phyloP scores from a whole-genome alignment of 768 basidiomycete genomes.

The Paxillus ammoniavirescens region DNA sequence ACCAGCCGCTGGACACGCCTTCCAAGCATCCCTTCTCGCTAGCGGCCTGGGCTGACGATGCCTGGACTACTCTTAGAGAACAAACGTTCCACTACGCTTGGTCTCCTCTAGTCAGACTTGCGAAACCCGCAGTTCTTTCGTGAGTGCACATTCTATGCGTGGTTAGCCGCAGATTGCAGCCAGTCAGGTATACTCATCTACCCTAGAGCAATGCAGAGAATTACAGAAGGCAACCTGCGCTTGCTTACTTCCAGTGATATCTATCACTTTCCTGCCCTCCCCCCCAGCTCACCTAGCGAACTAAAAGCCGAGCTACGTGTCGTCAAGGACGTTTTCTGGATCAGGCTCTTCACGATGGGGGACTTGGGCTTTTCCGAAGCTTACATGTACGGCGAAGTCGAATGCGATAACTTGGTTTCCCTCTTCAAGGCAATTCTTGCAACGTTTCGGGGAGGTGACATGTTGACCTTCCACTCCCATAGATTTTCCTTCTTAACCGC shows the following conservation, averaged over 20 bases:
- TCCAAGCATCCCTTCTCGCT: constrained; percentile 47
- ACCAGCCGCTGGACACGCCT: constrained; percentile 36
- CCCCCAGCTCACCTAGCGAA: constrained; percentile 6
- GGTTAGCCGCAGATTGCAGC: not conserved
- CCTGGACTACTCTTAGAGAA: constrained; percentile 43
- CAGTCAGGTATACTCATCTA: not conserved
- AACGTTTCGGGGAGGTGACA: not conserved
- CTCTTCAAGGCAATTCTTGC: constrained; percentile 54
- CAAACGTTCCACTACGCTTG: constrained; percentile 42
- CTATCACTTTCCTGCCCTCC: constrained; percentile 41
- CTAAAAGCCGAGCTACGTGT: constrained; percentile 47
- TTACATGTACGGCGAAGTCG: constrained; percentile 77
- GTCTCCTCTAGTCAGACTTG: constrained; percentile 41
- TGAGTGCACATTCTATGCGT: constrained; percentile 24
- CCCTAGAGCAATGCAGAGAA: constrained; percentile 43
- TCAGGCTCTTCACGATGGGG: constrained; percentile 54
- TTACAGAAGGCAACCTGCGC: constrained; percentile 46
- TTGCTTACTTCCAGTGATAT: constrained; percentile 45
- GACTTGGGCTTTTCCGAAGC: constrained; percentile 77
- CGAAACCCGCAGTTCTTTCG: constrained; percentile 48
- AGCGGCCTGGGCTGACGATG: constrained; percentile 37
- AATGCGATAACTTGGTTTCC: constrained; percentile 61
- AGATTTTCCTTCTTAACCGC: constrained; percentile 66
- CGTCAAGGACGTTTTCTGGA: constrained; percentile 54
- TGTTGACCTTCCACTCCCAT: not conserved